Evolutionary conservation across 2,329 filamentous ascomycete genomes (phyloP).

Genomic region (Diaporthe batatas): DNA sequence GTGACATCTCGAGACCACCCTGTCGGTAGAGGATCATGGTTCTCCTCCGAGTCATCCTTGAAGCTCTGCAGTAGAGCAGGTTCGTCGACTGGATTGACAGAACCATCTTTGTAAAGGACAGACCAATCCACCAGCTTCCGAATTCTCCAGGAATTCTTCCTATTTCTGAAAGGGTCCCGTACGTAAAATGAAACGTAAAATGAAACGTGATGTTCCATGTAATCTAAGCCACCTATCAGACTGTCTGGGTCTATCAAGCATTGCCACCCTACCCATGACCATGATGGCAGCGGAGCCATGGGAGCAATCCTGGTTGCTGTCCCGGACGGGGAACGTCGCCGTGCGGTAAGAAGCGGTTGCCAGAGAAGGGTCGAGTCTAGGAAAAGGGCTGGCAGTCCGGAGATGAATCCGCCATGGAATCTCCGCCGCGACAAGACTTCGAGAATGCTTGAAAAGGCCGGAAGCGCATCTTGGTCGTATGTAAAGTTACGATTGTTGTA

Average conservation of each 20-base stretch:
- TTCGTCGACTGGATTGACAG: neutral
- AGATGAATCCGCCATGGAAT: neutral
- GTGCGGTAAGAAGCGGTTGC: slow-evolving; percentile 2
- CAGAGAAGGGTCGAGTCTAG: slow-evolving; percentile 19
- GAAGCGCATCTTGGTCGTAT: neutral
- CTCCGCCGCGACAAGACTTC: neutral
- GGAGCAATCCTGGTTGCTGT: neutral
- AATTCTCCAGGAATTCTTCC: neutral
- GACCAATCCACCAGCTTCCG: slow-evolving; percentile 7
- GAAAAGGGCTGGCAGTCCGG: neutral
- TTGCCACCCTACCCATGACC: slow-evolving; percentile 27
- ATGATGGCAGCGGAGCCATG: neutral
- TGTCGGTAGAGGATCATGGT: neutral
- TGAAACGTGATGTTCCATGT: neutral
- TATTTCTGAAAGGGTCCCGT: neutral
- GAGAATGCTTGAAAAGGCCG: slow-evolving; percentile 10
- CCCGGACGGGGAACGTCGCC: neutral
- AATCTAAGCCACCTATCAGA: neutral
- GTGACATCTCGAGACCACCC: neutral
- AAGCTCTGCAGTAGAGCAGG: neutral
- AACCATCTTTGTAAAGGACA: neutral
- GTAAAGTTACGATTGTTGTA: slow-evolving; percentile 19
- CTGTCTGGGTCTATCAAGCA: slow-evolving; percentile 24
- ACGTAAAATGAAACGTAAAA: accelerated
- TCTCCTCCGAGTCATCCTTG: neutral